phyloP scores from a whole-genome alignment of 208 protist species.

The Phytomonas francai region DNA sequence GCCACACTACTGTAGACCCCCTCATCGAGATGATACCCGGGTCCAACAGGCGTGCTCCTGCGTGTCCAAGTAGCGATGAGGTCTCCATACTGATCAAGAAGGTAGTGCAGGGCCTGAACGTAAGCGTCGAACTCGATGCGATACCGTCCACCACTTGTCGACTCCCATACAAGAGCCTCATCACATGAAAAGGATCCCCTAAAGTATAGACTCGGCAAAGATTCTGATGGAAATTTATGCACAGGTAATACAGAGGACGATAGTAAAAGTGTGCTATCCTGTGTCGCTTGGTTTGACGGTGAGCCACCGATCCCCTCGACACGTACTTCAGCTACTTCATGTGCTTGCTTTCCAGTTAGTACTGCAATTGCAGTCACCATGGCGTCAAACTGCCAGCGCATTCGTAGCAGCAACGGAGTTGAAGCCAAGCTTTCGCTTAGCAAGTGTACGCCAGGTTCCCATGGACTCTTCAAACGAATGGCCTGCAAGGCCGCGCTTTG shows the following conservation, averaged over 20 bases:
- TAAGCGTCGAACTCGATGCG: constrained; percentile 78
- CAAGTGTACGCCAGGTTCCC: constrained; percentile 19
- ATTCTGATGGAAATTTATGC: neutral
- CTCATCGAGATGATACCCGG: neutral
- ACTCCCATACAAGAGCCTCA: constrained; percentile 54
- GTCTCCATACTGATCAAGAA: constrained; percentile 70
- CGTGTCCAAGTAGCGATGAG: constrained; percentile 19
- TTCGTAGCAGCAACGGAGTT: constrained; percentile 48
- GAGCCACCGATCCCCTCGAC: constrained; percentile 7
- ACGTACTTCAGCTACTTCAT: constrained; percentile 21
- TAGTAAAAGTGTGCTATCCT: neutral
- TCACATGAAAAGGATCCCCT: constrained; percentile 14
- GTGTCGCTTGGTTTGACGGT: neutral
- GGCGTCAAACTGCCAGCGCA: constrained; percentile 79
- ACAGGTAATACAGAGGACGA: neutral
- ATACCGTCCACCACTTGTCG: constrained; percentile 52
- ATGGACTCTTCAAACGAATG: constrained; percentile 30
- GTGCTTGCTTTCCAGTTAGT: constrained; percentile 14
- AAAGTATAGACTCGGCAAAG: neutral
- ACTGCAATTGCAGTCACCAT: constrained; percentile 43
- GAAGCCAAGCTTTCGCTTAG: constrained; percentile 18
- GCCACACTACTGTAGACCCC: neutral
- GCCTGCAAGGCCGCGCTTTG: constrained; percentile 38
- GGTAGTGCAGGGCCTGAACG: constrained; percentile 60
- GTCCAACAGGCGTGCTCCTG: constrained; percentile 3